Conservation (phyloP, 257 asterid species). For the Solanum commersonii region DNA sequence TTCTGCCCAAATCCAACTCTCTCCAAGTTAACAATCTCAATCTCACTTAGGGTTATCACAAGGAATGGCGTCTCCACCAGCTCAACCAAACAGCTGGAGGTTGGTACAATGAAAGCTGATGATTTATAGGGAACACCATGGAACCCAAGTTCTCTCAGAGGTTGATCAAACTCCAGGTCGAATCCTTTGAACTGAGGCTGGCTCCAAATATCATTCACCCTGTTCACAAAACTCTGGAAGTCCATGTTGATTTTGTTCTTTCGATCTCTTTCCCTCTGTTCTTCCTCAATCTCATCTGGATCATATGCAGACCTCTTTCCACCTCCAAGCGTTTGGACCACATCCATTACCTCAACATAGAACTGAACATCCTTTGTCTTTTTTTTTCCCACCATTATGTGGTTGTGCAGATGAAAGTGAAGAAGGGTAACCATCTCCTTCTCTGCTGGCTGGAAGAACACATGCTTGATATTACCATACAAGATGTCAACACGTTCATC, state of each 20-base stretch:
- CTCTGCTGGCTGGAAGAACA: constrained; percentile 25
- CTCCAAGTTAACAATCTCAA: constrained; percentile 21
- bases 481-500: constrained; percentile 18
- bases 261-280: constrained; percentile 16
- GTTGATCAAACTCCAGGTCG: constrained; percentile 24
- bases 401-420: constrained; percentile 24
- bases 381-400: constrained; percentile 27
- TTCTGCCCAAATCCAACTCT: constrained; percentile 23
- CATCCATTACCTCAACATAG: constrained; percentile 25
- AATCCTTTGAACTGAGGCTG: constrained; percentile 19
- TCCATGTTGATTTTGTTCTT: constrained; percentile 17
- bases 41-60: constrained; percentile 16
- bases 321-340: constrained; percentile 17
- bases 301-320: constrained; percentile 23
- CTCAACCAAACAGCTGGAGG: constrained; percentile 19
- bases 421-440: constrained; percentile 26
- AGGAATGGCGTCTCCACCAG: constrained; percentile 15
- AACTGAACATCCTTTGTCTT: constrained; percentile 30
- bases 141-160: constrained; percentile 20
- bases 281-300: constrained; percentile 25
- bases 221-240: constrained; percentile 15
- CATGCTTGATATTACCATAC: constrained; percentile 21
- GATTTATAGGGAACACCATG: constrained; percentile 23
- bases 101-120: constrained; percentile 15
- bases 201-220: constrained; percentile 20